These are phyloP conservation scores for Rubia peregrina DNA, from an alignment of 305 asterid species.

Conservation along the genomic window DNA sequence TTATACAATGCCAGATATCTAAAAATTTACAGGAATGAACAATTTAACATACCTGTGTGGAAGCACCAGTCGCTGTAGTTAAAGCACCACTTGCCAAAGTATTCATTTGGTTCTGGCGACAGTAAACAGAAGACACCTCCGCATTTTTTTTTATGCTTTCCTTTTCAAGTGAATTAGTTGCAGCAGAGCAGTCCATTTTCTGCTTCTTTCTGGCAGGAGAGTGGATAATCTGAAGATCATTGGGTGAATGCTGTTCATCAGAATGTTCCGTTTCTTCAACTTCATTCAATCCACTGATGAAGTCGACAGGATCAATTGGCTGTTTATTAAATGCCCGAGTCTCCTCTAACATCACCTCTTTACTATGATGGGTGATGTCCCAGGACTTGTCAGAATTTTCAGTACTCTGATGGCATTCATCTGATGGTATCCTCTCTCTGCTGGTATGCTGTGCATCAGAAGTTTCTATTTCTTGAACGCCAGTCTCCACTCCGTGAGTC, in stretches of 20 bases:
- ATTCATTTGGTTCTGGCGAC: constrained; percentile 20
- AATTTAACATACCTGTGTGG: constrained; percentile 1
- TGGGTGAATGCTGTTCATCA: constrained; percentile 1
- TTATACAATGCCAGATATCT: background rate
- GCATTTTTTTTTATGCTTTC: background rate
- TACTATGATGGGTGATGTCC: background rate
- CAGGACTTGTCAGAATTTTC: background rate
- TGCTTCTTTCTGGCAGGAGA: constrained; percentile 10
- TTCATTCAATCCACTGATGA: background rate
- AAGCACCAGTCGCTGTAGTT: constrained; percentile 7
- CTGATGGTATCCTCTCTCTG: background rate
- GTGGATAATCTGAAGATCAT: background rate
- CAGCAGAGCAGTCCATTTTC: background rate
- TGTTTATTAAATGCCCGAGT: too few relatives aligned
- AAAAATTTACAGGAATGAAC: background rate
- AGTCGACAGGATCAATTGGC: too few relatives aligned
- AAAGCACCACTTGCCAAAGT: background rate
- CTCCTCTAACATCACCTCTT: too few relatives aligned
- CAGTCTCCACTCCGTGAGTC: constrained; percentile 1
- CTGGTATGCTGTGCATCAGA: background rate
- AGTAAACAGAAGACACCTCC: constrained; percentile 15
- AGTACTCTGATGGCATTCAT: background rate
- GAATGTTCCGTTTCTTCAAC: background rate
- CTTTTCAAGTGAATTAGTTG: background rate
- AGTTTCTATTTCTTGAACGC: background rate